Base-by-base conservation (phyloP, 768 basidiomycete genomes). In the Sporobolomyces pararoseus region DNA sequence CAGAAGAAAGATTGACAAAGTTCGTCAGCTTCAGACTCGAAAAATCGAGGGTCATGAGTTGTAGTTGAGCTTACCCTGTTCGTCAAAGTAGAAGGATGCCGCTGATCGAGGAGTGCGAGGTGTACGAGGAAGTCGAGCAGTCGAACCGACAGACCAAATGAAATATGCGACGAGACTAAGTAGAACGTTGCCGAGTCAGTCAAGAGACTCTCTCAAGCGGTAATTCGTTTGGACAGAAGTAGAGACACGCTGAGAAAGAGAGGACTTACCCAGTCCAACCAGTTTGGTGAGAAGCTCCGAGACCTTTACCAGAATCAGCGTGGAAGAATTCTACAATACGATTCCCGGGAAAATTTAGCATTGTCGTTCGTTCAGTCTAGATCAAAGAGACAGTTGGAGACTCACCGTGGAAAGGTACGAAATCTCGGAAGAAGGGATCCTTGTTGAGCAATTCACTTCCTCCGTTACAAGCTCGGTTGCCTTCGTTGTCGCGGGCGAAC, bases 201-300 rank as follows among this genome's bases (percentile, higher is more conserved):
- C n/a, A n/a, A n/a, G n/a, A n/a, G n/a, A n/a, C n/a, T n/a, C n/a
- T n/a, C n/a, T n/a, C n/a, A n/a, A n/a, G n/a, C n/a, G n/a, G n/a
- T n/a, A n/a, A n/a, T n/a, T n/a, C n/a, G n/a, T n/a, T n/a, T n/a
- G n/a, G n/a, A n/a, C n/a, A n/a, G n/a, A n/a, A n/a, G n/a, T n/a
- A n/a, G n/a, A n/a, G n/a, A 42, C 39, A 42, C 17, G 39, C 9
- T 9, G 9, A 17, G 17, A 17, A 42, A 42, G 39, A 9, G 39
- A 9, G 39, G n/a, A 49, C 62, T 27, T 32, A 65, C 65, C 80
- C 80, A 9, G 79, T 81, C 94, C 95, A 99, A 75, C 96, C 96
- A 70, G 94, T 97, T 80, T 99, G 96, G 81, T 99, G 96, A 7
- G 93, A 96, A 4, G 95, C 96, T 47, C 96, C 96, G 17, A 99